phyloP scores from a whole-genome alignment of 257 asterid species.

The Nicotiana obtusifolia region DNA sequence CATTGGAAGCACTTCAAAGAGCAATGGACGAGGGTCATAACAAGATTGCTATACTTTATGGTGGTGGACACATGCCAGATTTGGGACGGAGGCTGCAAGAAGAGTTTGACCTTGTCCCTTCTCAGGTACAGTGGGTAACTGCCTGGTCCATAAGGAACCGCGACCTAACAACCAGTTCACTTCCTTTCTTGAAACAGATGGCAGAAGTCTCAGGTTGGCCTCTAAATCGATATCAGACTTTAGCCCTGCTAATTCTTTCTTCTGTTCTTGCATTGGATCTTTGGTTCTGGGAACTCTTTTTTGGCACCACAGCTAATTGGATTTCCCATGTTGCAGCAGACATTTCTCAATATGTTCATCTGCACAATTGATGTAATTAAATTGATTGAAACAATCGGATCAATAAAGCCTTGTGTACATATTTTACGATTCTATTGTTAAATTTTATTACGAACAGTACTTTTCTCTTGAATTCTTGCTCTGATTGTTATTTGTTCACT shows the following conservation, averaged over 20 bases:
- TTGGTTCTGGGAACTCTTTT: constrained; percentile 88
- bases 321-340: constrained; percentile 44
- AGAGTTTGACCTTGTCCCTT: constrained; percentile 79
- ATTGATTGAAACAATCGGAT: not conserved
- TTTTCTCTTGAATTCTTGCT: not conserved
- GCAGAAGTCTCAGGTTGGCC: constrained; percentile 77
- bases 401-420: not conserved
- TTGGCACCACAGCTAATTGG: constrained; percentile 69
- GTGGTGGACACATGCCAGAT: constrained; percentile 99
- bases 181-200: constrained; percentile 54
- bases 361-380: constrained; percentile 29
- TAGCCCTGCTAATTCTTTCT: constrained; percentile 80
- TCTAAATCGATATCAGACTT: constrained; percentile 72
- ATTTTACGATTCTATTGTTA: not conserved
- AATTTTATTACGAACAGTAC: not conserved
- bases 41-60: constrained; percentile 84
- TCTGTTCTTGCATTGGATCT: constrained; percentile 90
- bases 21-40: constrained; percentile 64
- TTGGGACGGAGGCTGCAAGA: constrained; percentile 70
- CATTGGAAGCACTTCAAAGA: constrained; percentile 56
- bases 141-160: constrained; percentile 80
- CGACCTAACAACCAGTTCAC: constrained; percentile 38
- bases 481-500: not conserved
- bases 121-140: constrained; percentile 81
- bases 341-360: constrained; percentile 32